Evolutionary conservation across 2,329 filamentous ascomycete species (phyloP), one percentile per base, ranked within the genome.

Genomic region (Macrophomina phaseolina): DNA sequence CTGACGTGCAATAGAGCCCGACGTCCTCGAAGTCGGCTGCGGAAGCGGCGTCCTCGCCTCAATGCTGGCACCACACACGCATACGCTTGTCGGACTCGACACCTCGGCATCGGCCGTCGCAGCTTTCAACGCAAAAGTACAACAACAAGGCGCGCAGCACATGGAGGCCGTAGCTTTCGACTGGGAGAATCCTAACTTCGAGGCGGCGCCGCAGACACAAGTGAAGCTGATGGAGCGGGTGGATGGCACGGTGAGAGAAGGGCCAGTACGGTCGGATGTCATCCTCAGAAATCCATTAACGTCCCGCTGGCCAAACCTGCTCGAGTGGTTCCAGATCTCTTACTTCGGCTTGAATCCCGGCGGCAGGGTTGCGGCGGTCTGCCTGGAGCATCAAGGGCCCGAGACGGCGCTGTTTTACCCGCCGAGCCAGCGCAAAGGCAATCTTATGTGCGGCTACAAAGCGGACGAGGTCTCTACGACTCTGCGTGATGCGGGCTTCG

Each of bases 321-420:
- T 72, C 0, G 67, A 73, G 0, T 76, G 87, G 3, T 74, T 87
- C 28, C 68, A 63, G 6, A 84, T 82, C 1, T 79, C 87, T 72
- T 74, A 80, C 36, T 82, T 79, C 7, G 83, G 82, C 51, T 74
- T 88, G 53, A 81, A 78, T 64, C 73, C 78, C 0, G 84, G 84
- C 0, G 86, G 85, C 0, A 71, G 74, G 58, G 77, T 87, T 0
- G 83, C 83, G 1, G 73, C 88, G 69, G 87, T 85, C 1, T 86
- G 88, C 70, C 88, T 84, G 71, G 85, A 88, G 71, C 81, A 87
- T 69, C 84, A 83, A 72, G 86, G 86, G 0, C 81, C 81, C 0
- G 82, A 83, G 51, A 83, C 85, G 1, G 76, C 81, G 36, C 75
- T 74, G 60, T 88, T 87, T 70, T 86, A 88, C 73, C 81, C 85